Conservation (phyloP, 2,329 filamentous ascomycete species). For the Tolypocladium sp. region DNA sequence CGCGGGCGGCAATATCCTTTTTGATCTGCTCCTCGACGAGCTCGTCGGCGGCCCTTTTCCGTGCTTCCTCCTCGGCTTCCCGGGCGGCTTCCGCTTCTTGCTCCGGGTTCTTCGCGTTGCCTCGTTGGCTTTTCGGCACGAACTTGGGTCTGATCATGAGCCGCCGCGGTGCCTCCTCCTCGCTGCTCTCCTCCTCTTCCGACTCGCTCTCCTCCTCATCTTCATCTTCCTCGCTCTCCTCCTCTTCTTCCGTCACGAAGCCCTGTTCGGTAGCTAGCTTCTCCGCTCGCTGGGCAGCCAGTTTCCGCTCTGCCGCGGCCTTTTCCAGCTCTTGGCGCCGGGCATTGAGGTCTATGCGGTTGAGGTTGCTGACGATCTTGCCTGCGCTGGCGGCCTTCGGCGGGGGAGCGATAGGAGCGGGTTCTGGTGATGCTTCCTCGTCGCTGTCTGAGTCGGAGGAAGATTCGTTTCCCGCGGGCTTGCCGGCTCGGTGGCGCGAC, state of each 20-base stretch:
- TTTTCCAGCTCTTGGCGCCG: conserved; percentile 32
- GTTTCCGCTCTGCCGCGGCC: conserved; percentile 34
- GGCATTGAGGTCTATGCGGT: conserved; percentile 42
- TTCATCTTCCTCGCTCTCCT: conserved; percentile 27
- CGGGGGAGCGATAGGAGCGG: conserved; percentile 37
- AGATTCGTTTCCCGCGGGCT: conserved; percentile 50
- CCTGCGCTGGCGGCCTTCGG: conserved; percentile 49
- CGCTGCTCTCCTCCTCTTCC: conserved; percentile 34
- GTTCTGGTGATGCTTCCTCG: conserved; percentile 22
- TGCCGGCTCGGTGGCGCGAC: conserved; percentile 78
- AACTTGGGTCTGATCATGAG: conserved; percentile 57
- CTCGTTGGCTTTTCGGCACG: conserved; percentile 49
- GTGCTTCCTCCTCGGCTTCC: conserved; percentile 48
- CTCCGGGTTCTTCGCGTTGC: conserved; percentile 16
- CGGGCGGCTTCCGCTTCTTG: conserved; percentile 24
- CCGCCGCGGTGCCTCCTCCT: conserved; percentile 46
- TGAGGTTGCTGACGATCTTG: conserved; percentile 44
- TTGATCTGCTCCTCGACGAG: conserved; percentile 84
- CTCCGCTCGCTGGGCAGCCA: conserved; percentile 41
- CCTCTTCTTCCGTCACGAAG: conserved; percentile 50
- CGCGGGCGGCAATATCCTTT: conserved; percentile 66
- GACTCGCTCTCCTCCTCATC: conserved; percentile 30
- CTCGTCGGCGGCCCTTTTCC: conserved; percentile 63
- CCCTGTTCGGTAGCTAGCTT: conserved; percentile 48
- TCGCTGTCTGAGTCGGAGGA: conserved; percentile 44